phyloP scores from a whole-genome alignment of 148 eudicot species.

The Suaeda aralocaspica region DNA sequence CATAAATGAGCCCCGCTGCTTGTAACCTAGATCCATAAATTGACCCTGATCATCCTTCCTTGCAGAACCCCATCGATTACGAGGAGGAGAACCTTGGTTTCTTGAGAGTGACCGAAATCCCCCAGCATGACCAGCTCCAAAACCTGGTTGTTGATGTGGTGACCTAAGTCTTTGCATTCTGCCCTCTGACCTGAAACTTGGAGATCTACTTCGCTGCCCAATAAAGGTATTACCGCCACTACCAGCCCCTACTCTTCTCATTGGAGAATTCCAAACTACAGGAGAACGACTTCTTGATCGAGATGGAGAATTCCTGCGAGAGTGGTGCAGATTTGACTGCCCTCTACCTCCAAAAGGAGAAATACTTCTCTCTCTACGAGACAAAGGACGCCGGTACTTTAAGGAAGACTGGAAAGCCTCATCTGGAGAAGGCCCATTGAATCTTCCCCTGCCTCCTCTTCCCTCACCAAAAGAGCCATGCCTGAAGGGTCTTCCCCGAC shows the following conservation, averaged over 20 bases:
- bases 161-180: slow-evolving; percentile 40
- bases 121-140: slow-evolving; percentile 19
- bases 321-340: slow-evolving; percentile 22
- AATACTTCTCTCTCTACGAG: slow-evolving; percentile 30
- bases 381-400: slow-evolving; percentile 28
- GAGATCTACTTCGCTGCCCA: slow-evolving; percentile 45
- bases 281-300: slow-evolving; percentile 46
- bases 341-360: slow-evolving; percentile 36
- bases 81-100: slow-evolving; percentile 35
- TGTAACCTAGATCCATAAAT: slow-evolving; percentile 31
- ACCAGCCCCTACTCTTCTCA: slow-evolving; percentile 33
- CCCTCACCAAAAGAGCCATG: slow-evolving; percentile 16
- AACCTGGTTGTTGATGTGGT: slow-evolving; percentile 31
- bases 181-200: slow-evolving; percentile 35
- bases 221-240: slow-evolving; percentile 23
- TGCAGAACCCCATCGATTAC: slow-evolving; percentile 28
- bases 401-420: slow-evolving; percentile 32
- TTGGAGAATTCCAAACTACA: slow-evolving; percentile 28
- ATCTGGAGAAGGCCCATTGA: slow-evolving; percentile 32
- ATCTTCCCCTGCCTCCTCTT: slow-evolving; percentile 33
- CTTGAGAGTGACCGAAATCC: slow-evolving; percentile 34
- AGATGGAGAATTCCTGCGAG: slow-evolving; percentile 41
- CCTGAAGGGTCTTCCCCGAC: slow-evolving; percentile 32
- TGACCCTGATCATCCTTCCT: slow-evolving; percentile 34
- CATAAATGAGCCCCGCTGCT: slow-evolving; percentile 20